Evolutionary conservation across 495 filamentous ascomycete species (phyloP).

Genomic region (Penicillium diatomitis): DNA sequence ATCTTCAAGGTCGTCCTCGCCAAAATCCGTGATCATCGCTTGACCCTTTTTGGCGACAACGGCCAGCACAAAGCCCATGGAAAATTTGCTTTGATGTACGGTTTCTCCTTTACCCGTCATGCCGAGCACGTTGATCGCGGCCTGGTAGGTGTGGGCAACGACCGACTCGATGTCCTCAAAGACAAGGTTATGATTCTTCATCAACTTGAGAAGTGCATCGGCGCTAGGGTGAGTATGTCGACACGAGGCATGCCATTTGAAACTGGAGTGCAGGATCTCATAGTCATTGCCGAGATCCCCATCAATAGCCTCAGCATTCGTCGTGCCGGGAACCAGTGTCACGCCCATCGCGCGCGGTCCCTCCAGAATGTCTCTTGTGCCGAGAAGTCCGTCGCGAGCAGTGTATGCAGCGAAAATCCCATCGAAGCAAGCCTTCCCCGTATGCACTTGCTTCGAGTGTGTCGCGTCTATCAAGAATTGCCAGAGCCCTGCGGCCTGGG

Average conservation of each 20-base stretch:
- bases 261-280: slow-evolving; percentile 21
- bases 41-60: slow-evolving; percentile 27
- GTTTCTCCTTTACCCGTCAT: slow-evolving; percentile 22
- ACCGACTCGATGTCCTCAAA: slow-evolving; percentile 27
- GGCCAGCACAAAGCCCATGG: slow-evolving; percentile 32
- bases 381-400: slow-evolving; percentile 20
- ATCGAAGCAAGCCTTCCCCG: slow-evolving; percentile 27
- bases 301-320: slow-evolving; percentile 22
- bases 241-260: slow-evolving; percentile 33
- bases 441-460: slow-evolving; percentile 32
- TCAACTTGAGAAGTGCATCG: slow-evolving; percentile 23
- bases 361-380: slow-evolving; percentile 27
- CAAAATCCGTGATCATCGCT: slow-evolving; percentile 30
- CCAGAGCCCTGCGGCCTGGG: slow-evolving; percentile 30
- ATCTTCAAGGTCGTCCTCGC: slow-evolving; percentile 21
- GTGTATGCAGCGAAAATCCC: slow-evolving; percentile 29
- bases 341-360: slow-evolving; percentile 25
- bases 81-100: slow-evolving; percentile 32
- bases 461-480: slow-evolving; percentile 29
- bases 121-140: slow-evolving; percentile 24
- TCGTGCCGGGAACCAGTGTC: slow-evolving; percentile 17
- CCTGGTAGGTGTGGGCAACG: slow-evolving; percentile 21
- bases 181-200: slow-evolving; percentile 18
- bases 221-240: slow-evolving; percentile 30
- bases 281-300: slow-evolving; percentile 17